These are phyloP conservation scores for Amauroascus niger DNA, from an alignment of 2,329 filamentous ascomycete genomes.

Conservation along the genomic window DNA sequence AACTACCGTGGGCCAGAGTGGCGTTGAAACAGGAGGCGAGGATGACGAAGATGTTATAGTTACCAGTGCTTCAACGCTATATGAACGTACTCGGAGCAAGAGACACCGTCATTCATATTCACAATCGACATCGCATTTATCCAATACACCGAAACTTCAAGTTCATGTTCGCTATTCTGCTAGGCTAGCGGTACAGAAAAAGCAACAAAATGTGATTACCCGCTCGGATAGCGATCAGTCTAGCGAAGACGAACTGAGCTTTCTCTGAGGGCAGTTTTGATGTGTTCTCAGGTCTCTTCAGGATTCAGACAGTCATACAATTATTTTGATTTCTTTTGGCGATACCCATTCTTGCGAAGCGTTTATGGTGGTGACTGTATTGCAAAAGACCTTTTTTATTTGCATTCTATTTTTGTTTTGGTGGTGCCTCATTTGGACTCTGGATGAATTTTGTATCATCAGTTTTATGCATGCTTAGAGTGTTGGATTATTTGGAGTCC, in stretches of 20 bases:
- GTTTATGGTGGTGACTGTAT: background rate
- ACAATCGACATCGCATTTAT: background rate
- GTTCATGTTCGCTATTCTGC: background rate
- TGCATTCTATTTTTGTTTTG: background rate
- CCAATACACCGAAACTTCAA: background rate
- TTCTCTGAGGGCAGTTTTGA: conserved; percentile 1
- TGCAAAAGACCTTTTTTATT: background rate
- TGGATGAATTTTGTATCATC: background rate
- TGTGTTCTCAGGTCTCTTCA: background rate
- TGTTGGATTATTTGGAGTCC: background rate
- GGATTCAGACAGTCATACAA: background rate
- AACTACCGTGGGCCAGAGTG: background rate
- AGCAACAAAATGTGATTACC: background rate
- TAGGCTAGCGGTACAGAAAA: background rate
- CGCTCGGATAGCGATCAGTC: background rate
- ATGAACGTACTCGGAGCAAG: conserved; percentile 1
- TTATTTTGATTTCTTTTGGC: background rate
- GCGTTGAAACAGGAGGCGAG: background rate
- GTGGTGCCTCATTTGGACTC: background rate
- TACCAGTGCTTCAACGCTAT: conserved; percentile 6
- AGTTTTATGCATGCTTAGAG: background rate
- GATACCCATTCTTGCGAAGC: background rate
- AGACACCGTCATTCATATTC: conserved; percentile 1
- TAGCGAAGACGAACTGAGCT: conserved; percentile 17
- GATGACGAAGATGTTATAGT: conserved; percentile 14